Evolutionary conservation across 1,284 basidiomycete genomes (phyloP).

Genomic region (Tetrapyrgos nigripes): DNA sequence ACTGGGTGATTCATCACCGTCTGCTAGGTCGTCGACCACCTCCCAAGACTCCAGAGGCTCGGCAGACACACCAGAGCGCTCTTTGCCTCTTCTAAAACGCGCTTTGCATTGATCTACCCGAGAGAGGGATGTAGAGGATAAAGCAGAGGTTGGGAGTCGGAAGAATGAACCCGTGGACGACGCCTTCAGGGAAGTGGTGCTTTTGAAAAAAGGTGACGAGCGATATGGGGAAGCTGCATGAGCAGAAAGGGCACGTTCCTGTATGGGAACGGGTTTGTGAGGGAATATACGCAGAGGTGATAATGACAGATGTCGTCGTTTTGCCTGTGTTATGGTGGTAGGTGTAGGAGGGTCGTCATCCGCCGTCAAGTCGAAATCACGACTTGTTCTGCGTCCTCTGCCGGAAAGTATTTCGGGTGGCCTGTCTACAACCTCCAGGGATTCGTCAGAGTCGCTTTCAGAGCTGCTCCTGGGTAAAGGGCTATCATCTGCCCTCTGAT

Average conservation of each 20-base stretch:
- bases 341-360: constrained; percentile 16
- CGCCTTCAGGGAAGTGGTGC: constrained; percentile 42
- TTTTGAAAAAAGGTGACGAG: constrained; percentile 39
- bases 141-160: constrained; percentile 27
- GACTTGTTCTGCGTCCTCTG: constrained; percentile 17
- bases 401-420: constrained; percentile 26
- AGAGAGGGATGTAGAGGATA: constrained; percentile 25
- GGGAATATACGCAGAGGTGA: constrained; percentile 49
- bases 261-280: constrained; percentile 33
- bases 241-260: constrained; percentile 44
- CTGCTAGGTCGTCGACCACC: constrained; percentile 35
- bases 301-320: constrained; percentile 44
- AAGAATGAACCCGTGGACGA: constrained; percentile 30
- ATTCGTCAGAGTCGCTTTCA: constrained; percentile 41
- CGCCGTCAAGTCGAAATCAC: constrained; percentile 25
- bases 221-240: constrained; percentile 45
- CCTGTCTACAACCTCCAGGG: constrained; percentile 43
- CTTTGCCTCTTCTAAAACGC: constrained; percentile 37
- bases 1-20: constrained; percentile 23
- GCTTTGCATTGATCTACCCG: constrained; percentile 27
- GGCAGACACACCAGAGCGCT: constrained; percentile 24
- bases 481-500: constrained; percentile 3
- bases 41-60: constrained; percentile 46
- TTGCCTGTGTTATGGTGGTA: constrained; percentile 24
- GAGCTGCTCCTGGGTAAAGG: constrained; percentile 9